Conservation (phyloP, 2,329 filamentous ascomycete genomes). For the Colletotrichum gloeosporioides region DNA sequence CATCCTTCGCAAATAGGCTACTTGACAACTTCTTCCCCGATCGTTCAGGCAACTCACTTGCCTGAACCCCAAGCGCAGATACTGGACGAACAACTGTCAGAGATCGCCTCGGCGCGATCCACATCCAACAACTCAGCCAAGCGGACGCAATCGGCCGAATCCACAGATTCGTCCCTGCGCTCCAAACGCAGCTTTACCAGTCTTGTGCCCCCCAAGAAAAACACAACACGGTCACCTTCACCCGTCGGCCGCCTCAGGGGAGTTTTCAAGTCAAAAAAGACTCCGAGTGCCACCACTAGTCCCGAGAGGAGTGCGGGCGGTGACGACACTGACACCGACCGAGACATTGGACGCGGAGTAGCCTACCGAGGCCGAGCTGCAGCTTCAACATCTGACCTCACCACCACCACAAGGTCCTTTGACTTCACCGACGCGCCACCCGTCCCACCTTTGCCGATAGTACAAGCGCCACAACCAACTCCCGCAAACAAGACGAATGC, state of each 20-base stretch:
- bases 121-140: slow-evolving; percentile 38
- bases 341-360: slow-evolving; percentile 5
- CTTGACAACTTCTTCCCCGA: slow-evolving; percentile 71
- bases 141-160: slow-evolving; percentile 36
- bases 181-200: slow-evolving; percentile 38
- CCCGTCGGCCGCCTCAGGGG: slow-evolving; percentile 75
- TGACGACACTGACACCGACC: slow-evolving; percentile 22
- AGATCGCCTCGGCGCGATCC: slow-evolving; percentile 36
- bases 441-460: background rate
- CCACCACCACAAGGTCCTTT: slow-evolving; percentile 5
- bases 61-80: slow-evolving; percentile 50
- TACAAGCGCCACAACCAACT: slow-evolving; percentile 1
- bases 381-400: slow-evolving; percentile 21
- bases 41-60: slow-evolving; percentile 64
- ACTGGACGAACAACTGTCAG: slow-evolving; percentile 34
- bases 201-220: slow-evolving; percentile 47
- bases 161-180: slow-evolving; percentile 28
- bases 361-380: slow-evolving; percentile 15
- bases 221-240: slow-evolving; percentile 66
- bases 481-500: slow-evolving; percentile 5
- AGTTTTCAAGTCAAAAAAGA: slow-evolving; percentile 68
- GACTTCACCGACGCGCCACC: background rate
- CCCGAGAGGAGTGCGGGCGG: slow-evolving; percentile 31
- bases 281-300: slow-evolving; percentile 46
- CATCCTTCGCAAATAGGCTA: slow-evolving; percentile 72